Evolutionary conservation across 1,284 basidiomycete species (phyloP), one percentile per base, ranked within the genome.

Genomic region (Marasmius sp.): DNA sequence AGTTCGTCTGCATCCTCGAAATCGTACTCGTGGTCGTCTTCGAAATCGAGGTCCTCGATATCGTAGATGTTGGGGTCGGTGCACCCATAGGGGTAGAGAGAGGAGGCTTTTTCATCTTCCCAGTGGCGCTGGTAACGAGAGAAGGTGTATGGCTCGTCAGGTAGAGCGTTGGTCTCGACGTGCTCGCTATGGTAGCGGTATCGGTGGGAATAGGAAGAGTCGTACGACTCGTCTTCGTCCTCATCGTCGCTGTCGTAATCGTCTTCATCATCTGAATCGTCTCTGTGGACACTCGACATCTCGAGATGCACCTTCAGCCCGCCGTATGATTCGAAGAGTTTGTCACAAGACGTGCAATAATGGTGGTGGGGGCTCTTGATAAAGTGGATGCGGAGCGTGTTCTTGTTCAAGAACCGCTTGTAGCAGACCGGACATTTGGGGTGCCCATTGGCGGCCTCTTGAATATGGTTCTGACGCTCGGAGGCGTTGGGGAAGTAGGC

Each of bases 311-410:
- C 48, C 47, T 64, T 39, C 6, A 69, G 54, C 6, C 64, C 68
- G 5, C 53, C 60, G 9, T 62, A 47, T 8, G 68, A 51, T 22
- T 63, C 45, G 58, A 68, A 67, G 18, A 62, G 64, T 8, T 65
- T 67, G n/a, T 67, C 64, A 52, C 67, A 69, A 7, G 60, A 59
- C 4, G 48, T 54, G 54, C 69, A 70, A 20, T 69, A 68, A 50
- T 66, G 55, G 48, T 68, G 66, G 27, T 62, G 45, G 11, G 55
- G 53, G 14, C 64, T 65, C 38, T 64, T 57, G n/a, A 64, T 49
- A 27, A 54, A 67, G 20, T 70, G 69, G 20, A 67, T 64, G 12
- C 67, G 62, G 1, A 65, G 49, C 6, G 47, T 63, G 20, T 68
- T 60, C 16, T 62, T 64, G 38, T 68, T 68, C 27, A 67, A 48